Evolutionary conservation across 140 eudicot species (phyloP).

Genomic region (Anethum foeniculum): DNA sequence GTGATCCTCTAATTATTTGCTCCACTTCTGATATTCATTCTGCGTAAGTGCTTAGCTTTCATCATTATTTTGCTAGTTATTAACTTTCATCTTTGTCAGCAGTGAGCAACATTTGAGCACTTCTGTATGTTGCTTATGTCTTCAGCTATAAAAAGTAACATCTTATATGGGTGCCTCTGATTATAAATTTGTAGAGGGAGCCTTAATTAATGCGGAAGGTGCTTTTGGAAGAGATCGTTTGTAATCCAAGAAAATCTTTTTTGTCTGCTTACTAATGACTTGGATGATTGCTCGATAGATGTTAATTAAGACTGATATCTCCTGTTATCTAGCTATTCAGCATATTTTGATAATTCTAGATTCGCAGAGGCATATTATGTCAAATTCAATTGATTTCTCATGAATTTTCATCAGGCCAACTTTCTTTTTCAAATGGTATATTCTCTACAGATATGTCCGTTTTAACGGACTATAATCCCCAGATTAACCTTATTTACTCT

Average conservation of each 20-base stretch:
- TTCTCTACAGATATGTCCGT: background rate
- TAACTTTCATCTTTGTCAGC: background rate
- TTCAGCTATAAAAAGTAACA: background rate
- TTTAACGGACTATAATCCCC: background rate
- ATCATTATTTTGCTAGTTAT: background rate
- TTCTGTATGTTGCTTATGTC: background rate
- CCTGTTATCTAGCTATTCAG: background rate
- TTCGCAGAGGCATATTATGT: background rate
- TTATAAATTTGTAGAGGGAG: background rate
- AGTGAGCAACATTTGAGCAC: background rate
- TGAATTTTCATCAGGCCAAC: background rate
- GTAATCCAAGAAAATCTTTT: background rate
- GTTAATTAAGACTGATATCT: background rate
- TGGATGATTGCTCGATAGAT: background rate
- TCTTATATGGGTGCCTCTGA: background rate
- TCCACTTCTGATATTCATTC: background rate
- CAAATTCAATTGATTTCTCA: background rate
- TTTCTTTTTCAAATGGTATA: background rate
- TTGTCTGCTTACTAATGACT: background rate
- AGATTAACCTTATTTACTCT: background rate
- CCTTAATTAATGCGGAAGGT: background rate
- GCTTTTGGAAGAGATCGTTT: background rate
- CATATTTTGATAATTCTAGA: background rate
- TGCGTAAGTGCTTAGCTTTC: background rate
- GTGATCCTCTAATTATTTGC: background rate